Base-by-base conservation (phyloP, 73 alveolate genomes). In the Durusdinium trenchii region DNA sequence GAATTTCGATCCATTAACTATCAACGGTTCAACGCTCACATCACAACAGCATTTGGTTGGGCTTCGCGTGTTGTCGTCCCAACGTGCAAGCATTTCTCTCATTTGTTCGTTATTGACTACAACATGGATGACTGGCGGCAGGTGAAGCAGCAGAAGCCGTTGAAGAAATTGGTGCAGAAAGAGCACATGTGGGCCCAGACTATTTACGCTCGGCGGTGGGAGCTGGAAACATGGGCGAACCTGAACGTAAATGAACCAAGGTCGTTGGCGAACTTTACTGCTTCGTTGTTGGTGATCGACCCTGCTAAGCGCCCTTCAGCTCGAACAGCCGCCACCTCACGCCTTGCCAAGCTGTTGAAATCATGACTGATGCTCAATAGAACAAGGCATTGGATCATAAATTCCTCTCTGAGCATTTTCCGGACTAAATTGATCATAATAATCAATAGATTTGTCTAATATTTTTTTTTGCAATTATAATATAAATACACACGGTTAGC, bases 101-200 rank as follows among this genome's bases (percentile, higher is more conserved):
- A n/a, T n/a, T n/a, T n/a, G n/a, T n/a, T n/a, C n/a, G n/a, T n/a
- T n/a, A n/a, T n/a, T n/a, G n/a, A n/a, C n/a, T n/a, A n/a, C n/a
- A n/a, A n/a, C n/a, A n/a, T n/a, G n/a, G n/a, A n/a, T n/a, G n/a
- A n/a, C 35, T 38, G 1, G 45, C 42, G 26, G 20, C 79, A 91
- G 98, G 98, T 91, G 75, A 76, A 52, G 60, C 98, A 91, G 48
- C 98, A 91, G 75, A 67, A 50, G 82, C 54, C 90, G 16, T 71
- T 91, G 78, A 76, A 91, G 43, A 51, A 91, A 45, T 36, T 50
- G 87, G 98, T 91, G 76, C 98, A 91, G 69, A 91, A 69, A 45
- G 78, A 71, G 60, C 98, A 91, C 75, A 32, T 76, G 98, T 40
- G 18, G 62, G 62, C 30, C 64, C 64, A 20, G 64, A 20, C 20